A percentile compares a stretch with the other conserved stretches of the same genome.
Conservation (phyloP, 352 stramenopile species). For the Vaucheria bursata region DNA sequence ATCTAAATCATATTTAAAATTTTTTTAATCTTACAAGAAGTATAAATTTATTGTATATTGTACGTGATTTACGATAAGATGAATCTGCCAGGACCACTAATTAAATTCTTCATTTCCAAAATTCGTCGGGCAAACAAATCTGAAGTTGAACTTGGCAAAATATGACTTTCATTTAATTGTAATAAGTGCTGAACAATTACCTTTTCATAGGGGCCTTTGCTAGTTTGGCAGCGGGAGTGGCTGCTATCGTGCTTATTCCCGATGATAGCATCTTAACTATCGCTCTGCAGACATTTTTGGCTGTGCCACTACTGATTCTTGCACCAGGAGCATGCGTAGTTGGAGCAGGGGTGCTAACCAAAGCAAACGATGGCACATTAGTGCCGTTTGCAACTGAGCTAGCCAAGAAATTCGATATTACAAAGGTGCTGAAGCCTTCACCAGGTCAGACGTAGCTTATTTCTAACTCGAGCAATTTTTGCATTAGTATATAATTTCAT, state of each 20-base stretch:
- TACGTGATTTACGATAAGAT: no score
- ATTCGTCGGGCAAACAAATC: no score
- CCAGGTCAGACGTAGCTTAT: no score
- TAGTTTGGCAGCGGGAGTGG: conserved; percentile 10
- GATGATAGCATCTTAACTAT: conserved; percentile 30
- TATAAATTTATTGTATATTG: no score
- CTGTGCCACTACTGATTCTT: conserved; percentile 38
- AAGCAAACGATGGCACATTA: conserved; percentile 19
- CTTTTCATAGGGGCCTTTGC: neutral
- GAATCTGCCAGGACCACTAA: neutral
- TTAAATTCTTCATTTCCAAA: neutral
- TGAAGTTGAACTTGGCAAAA: no score
- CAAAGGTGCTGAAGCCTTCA: neutral
- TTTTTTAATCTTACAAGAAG: no score
- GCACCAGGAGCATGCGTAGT: conserved; percentile 18
- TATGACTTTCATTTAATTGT: no score
- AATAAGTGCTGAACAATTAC: neutral
- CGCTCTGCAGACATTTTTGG: conserved; percentile 41
- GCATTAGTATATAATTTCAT: no score
- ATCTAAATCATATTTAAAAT: no score
- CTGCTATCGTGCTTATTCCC: conserved; percentile 21
- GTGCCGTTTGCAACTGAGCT: conserved; percentile 1
- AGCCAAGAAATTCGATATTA: neutral
- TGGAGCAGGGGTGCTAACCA: conserved; percentile 23
- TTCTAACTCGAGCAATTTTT: no score